Conservation (phyloP, 1,284 basidiomycete genomes). For the Ceratobasidium sp. region DNA sequence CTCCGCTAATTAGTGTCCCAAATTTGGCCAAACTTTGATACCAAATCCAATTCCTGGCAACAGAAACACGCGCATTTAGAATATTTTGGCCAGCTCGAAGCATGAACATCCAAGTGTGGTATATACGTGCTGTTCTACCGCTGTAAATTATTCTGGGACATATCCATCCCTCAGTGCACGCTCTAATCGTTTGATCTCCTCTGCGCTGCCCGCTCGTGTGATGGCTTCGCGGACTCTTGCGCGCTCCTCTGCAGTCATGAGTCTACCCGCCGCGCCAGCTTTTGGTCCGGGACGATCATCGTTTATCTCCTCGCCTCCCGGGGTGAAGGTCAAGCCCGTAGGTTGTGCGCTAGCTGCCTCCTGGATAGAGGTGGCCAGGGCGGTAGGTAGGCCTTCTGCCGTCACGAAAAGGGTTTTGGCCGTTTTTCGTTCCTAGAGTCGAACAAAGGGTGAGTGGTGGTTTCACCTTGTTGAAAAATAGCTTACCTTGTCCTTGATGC, state of each 20-base stretch:
- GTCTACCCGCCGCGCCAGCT: constrained; percentile 56
- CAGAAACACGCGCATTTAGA: neutral
- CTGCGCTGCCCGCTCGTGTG: constrained; percentile 70
- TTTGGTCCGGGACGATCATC: constrained; percentile 31
- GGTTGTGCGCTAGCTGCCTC: constrained; percentile 38
- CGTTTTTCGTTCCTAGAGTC: constrained; percentile 77
- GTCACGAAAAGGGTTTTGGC: constrained; percentile 84
- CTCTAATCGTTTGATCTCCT: constrained; percentile 66
- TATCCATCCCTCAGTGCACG: constrained; percentile 64
- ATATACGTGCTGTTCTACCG: neutral
- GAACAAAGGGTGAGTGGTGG: neutral
- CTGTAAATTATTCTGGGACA: constrained; percentile 53
- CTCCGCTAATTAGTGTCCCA: constrained; percentile 42
- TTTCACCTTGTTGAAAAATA: neutral
- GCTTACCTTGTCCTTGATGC: constrained; percentile 94
- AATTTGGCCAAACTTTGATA: constrained; percentile 31
- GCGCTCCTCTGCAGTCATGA: constrained; percentile 72
- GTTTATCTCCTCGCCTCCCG: constrained; percentile 25
- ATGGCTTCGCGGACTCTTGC: constrained; percentile 81
- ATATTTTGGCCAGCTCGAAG: neutral
- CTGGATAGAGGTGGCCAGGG: constrained; percentile 81
- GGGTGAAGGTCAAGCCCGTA: constrained; percentile 38
- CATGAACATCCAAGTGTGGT: neutral
- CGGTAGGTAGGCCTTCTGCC: constrained; percentile 78
- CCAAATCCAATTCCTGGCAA: constrained; percentile 27